A percentile compares a stretch with the other conserved stretches of the same genome.
Conservation (phyloP, 768 basidiomycete species). For the Boletus huronensis region DNA sequence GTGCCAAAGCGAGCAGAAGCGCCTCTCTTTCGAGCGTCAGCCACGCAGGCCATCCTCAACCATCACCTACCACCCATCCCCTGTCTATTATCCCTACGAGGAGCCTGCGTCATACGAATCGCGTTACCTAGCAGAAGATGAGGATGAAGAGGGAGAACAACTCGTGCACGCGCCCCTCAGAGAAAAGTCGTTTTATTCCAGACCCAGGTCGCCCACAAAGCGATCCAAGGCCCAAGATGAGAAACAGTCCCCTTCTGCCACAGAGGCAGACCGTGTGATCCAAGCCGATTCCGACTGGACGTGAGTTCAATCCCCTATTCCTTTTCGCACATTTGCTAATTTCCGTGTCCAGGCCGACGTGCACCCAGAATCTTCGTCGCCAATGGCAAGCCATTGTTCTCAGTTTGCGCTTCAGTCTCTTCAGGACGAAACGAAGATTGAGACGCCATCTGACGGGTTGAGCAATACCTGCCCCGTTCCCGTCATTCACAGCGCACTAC, state of each 20-base stretch:
- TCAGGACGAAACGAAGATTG: constrained; percentile 45
- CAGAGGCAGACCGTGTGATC: constrained; percentile 9
- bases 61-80: constrained; percentile 19
- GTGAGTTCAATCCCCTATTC: constrained; percentile 21
- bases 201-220: constrained; percentile 22
- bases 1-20: constrained; percentile 12
- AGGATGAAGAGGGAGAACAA: constrained; percentile 23
- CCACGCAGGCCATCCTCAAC: constrained; percentile 26
- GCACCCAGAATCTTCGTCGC: constrained; percentile 47
- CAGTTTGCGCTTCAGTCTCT: constrained; percentile 54
- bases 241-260: constrained; percentile 7
- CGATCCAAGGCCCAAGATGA: constrained; percentile 16
- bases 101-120: constrained; percentile 32
- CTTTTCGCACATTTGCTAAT: not conserved
- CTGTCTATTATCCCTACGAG: constrained; percentile 25
- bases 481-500: constrained; percentile 9
- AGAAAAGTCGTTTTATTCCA: constrained; percentile 19
- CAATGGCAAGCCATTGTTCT: constrained; percentile 63
- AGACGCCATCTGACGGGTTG: constrained; percentile 28
- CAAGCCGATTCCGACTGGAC: constrained; percentile 30
- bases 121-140: constrained; percentile 23
- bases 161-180: constrained; percentile 25
- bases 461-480: constrained; percentile 6
- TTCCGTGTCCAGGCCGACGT: constrained; percentile 47
- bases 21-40: constrained; percentile 19